These are phyloP conservation scores for Metschnikowia corniflorae DNA, from an alignment of 805 yeast genomes.

Conservation along the genomic window DNA sequence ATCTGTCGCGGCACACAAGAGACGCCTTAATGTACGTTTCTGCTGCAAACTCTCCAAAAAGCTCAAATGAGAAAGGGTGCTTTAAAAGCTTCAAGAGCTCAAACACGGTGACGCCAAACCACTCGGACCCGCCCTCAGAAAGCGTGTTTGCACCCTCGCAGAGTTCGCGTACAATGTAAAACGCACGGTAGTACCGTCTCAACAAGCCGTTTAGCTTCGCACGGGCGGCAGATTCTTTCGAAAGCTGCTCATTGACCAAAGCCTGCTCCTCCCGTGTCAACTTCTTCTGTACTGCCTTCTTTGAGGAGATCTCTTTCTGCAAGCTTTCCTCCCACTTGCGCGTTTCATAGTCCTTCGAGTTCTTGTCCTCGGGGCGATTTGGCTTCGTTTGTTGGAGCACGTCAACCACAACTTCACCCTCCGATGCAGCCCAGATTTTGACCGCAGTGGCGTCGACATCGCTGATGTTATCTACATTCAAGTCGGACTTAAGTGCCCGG, in stretches of 20 bases:
- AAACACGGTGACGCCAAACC: slow-evolving; percentile 71
- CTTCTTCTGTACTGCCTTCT: slow-evolving; percentile 49
- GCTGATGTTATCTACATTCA: slow-evolving; percentile 34
- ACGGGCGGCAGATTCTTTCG: slow-evolving; percentile 59
- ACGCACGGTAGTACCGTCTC: slow-evolving; percentile 43
- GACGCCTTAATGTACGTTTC: slow-evolving; percentile 56
- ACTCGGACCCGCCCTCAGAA: slow-evolving; percentile 25
- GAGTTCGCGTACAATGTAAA: slow-evolving; percentile 53
- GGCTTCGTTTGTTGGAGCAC: slow-evolving; percentile 44
- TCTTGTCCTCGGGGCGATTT: slow-evolving; percentile 55
- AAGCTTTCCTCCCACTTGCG: slow-evolving; percentile 86
- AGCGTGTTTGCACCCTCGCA: slow-evolving; percentile 31
- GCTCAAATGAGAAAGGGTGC: slow-evolving; percentile 24
- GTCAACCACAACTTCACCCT: slow-evolving; percentile 67
- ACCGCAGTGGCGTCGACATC: slow-evolving; percentile 49
- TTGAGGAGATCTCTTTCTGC: slow-evolving; percentile 66
- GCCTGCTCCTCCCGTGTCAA: slow-evolving; percentile 74
- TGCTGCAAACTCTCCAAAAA: slow-evolving; percentile 45
- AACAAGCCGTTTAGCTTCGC: slow-evolving; percentile 37
- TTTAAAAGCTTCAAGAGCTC: slow-evolving; percentile 45
- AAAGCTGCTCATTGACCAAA: slow-evolving; percentile 58
- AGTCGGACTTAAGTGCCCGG: slow-evolving; percentile 39
- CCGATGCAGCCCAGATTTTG: slow-evolving; percentile 63
- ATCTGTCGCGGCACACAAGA: slow-evolving; percentile 43
- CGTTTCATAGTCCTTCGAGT: slow-evolving; percentile 80